Conservation (phyloP, 352 stramenopile genomes). For the Globisporangium orthogonon region DNA sequence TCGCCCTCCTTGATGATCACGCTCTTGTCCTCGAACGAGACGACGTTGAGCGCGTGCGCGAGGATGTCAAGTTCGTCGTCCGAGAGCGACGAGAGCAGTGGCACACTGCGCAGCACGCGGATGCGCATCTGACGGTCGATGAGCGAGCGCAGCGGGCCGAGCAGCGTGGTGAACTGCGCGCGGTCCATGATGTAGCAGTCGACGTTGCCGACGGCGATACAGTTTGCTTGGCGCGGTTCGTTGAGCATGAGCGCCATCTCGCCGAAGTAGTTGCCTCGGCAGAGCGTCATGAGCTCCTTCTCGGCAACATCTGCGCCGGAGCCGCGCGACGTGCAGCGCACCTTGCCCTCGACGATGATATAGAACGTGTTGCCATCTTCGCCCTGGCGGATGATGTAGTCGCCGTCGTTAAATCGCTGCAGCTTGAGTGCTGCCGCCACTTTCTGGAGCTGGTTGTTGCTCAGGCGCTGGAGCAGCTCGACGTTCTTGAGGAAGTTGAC, state of each 20-base stretch:
- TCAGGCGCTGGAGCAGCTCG: constrained; percentile 88
- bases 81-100: constrained; percentile 83
- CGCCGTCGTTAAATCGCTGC: constrained; percentile 81
- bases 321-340: constrained; percentile 65
- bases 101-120: constrained; percentile 88
- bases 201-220: constrained; percentile 64
- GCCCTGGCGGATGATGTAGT: constrained; percentile 93
- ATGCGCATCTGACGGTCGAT: constrained; percentile 90
- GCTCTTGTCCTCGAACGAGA: constrained; percentile 81
- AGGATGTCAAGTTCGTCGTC: constrained; percentile 88
- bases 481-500: constrained; percentile 94
- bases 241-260: constrained; percentile 86
- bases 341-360: constrained; percentile 93
- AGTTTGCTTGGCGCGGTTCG: constrained; percentile 82
- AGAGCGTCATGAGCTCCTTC: constrained; percentile 75
- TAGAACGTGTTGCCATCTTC: constrained; percentile 96
- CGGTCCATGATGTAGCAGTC: constrained; percentile 91
- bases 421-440: constrained; percentile 81
- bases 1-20: constrained; percentile 86
- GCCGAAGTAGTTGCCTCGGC: constrained; percentile 83
- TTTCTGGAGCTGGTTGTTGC: constrained; percentile 76
- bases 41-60: constrained; percentile 70
- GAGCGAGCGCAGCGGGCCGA: constrained; percentile 65
- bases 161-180: constrained; percentile 82
- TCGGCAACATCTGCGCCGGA: constrained; percentile 38